Base-by-base conservation (phyloP, 805 yeast species). In the Cyberlindnera samutprakarnensis region DNA sequence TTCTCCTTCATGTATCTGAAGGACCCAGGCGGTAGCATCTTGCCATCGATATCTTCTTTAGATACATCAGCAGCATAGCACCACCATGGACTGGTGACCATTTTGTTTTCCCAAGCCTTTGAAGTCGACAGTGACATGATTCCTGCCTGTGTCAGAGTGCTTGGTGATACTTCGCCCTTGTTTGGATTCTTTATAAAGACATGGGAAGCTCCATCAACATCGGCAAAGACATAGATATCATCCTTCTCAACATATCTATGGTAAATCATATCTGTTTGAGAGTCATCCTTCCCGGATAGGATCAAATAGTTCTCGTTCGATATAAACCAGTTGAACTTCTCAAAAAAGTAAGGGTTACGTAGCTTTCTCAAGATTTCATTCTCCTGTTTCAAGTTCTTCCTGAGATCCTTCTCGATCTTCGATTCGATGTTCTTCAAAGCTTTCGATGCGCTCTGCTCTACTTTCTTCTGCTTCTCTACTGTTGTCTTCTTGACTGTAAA, bases 301-400 rank as follows among this genome's bases (percentile, higher is more conserved):
- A 94, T 82, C 30, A 92, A 59, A 49, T 82, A 87, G 0, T 92
- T 88, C 51, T 90, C 97, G 43, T 79, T 76, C 0, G 96, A 73
- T n/a, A 88, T 64, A 50, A 92, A 92, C 98, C 98, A 92, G 49
- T 68, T 75, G 55, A 79, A 90, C 56, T 90, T 92, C 53, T 92
- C 98, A 61, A 92, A 92, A 84, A 96, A 88, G 51, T 66, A 78
- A 28, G 85, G 86, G 5, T 72, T 65, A 28, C 96, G 69, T 20
- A 82, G 61, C 23, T 71, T 75, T 39, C 72, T 77, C 22, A 66
- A 54, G 5, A 64, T 65, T 28, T 66, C 66, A 31, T 67, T 68
- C 27, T 78, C 75, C 37, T 73, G 74, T 31, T 73, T 75, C 37
- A 83, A 58, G 30, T 70, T 69, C 44, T 70, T 73, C 33, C 74